Percentiles rank a stretch among this genome's conserved stretches.
Evolutionary conservation across 768 basidiomycete species (phyloP).

Genomic region (Rhizopogon vinicolor): DNA sequence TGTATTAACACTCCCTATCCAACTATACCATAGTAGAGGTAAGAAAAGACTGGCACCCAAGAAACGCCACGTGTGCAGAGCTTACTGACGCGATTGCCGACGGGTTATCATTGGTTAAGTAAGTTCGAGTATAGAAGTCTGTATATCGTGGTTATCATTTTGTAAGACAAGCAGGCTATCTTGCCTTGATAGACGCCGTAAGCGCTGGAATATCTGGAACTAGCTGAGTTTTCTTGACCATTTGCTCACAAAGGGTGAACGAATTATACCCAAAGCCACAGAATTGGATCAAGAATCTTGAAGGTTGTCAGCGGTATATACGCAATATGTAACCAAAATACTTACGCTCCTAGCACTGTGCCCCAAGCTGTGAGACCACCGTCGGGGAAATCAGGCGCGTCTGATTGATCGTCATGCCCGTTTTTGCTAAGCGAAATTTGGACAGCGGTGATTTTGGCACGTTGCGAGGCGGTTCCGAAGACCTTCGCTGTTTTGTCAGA

Average conservation of each 20-base stretch:
- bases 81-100: constrained; percentile 31
- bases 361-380: constrained; percentile 22
- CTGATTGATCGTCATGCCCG: neutral
- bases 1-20: constrained; percentile 47
- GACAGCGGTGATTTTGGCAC: neutral
- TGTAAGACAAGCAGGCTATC: neutral
- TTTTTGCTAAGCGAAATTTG: neutral
- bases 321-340: neutral
- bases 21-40: constrained; percentile 17
- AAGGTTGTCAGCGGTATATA: neutral
- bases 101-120: constrained; percentile 30
- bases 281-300: constrained; percentile 31
- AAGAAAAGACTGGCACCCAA: neutral
- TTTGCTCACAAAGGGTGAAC: neutral
- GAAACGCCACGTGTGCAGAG: neutral
- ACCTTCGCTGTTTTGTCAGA: neutral
- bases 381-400: constrained; percentile 11
- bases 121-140: constrained; percentile 36
- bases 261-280: constrained; percentile 30
- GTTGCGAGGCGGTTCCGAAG: no score
- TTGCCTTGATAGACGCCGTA: constrained; percentile 39
- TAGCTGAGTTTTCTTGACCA: neutral
- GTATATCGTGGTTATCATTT: neutral
- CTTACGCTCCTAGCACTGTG: constrained; percentile 20
- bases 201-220: constrained; percentile 26